These are phyloP conservation scores for Phytopythium helicoides DNA, from an alignment of 352 stramenopile genomes.

Conservation along the genomic window DNA sequence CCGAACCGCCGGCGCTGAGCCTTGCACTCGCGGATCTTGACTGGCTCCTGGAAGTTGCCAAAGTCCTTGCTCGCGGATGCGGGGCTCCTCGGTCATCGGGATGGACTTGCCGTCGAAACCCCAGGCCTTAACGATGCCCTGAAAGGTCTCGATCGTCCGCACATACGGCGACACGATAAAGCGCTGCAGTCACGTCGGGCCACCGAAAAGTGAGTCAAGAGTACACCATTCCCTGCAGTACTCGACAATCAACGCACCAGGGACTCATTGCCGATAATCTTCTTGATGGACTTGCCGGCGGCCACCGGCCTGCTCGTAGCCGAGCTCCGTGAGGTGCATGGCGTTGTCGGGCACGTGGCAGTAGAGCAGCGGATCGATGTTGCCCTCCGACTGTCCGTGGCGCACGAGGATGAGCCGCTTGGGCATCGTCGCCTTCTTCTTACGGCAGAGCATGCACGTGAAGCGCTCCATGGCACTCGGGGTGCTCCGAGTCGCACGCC, in stretches of 20 bases:
- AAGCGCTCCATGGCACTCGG: conserved; percentile 27
- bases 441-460: conserved; percentile 36
- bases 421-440: conserved; percentile 45
- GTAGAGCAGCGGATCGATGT: conserved; percentile 82
- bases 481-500: conserved; percentile 9
- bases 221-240: conserved; percentile 9
- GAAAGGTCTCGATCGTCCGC: conserved; percentile 87
- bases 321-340: conserved; percentile 80
- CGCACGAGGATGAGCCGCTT: conserved; percentile 84
- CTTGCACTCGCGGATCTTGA: conserved; percentile 83
- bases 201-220: too few species aligned
- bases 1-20: conserved; percentile 71
- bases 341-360: conserved; percentile 73
- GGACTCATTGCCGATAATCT: conserved; percentile 71
- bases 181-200: too few species aligned
- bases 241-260: conserved; percentile 38
- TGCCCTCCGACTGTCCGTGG: conserved; percentile 83
- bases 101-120: conserved; percentile 48
- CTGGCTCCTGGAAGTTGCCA: conserved; percentile 86
- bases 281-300: conserved; percentile 67
- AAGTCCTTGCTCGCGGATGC: conserved; percentile 90
- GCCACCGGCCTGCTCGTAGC: conserved; percentile 73
- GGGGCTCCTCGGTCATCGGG: conserved; percentile 80
- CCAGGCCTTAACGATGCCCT: conserved; percentile 73
- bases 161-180: conserved; percentile 87